Conservation (phyloP, 148 eudicot species). For the Chenopodium album region DNA sequence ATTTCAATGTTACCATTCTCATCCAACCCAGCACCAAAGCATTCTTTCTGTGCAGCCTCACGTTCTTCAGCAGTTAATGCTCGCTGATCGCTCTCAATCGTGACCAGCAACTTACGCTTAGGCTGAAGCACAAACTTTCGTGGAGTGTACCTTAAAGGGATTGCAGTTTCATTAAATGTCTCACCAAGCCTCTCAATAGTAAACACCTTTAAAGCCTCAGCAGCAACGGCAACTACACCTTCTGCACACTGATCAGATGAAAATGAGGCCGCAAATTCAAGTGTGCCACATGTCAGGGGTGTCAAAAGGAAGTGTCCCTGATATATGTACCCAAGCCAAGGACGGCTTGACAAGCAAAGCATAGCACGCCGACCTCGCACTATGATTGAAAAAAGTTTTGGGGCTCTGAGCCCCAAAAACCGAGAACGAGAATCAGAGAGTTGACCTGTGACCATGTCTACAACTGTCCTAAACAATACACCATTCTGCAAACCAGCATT, state of each 20-base stretch:
- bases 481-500: slow-evolving; percentile 95
- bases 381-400: slow-evolving; percentile 75
- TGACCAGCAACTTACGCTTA: slow-evolving; percentile 67
- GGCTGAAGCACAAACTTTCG: slow-evolving; percentile 92
- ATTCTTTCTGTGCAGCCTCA: slow-evolving; percentile 78
- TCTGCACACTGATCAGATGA: slow-evolving; percentile 99
- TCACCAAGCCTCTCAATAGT: slow-evolving; percentile 96
- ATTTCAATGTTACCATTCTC: slow-evolving; percentile 79
- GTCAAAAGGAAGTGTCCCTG: slow-evolving; percentile 95
- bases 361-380: slow-evolving; percentile 89
- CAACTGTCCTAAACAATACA: slow-evolving; percentile 91
- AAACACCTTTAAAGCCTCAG: slow-evolving; percentile 85
- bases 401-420: slow-evolving; percentile 85
- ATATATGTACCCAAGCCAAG: slow-evolving; percentile 99
- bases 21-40: slow-evolving; percentile 76
- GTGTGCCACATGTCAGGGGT: slow-evolving; percentile 86
- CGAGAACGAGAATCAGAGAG: slow-evolving; percentile 97
- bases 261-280: slow-evolving; percentile 95
- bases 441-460: slow-evolving; percentile 97
- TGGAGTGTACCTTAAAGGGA: slow-evolving; percentile 92
- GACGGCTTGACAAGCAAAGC: slow-evolving; percentile 97
- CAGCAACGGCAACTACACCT: slow-evolving; percentile 99
- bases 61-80: slow-evolving; percentile 91
- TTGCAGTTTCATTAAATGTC: slow-evolving; percentile 83
- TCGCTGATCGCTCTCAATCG: slow-evolving; percentile 96